Evolutionary conservation across 371 early-diverging fungal genomes (phyloP), one percentile per base, ranked within the genome.

Genomic region (Rhizopus delemar): DNA sequence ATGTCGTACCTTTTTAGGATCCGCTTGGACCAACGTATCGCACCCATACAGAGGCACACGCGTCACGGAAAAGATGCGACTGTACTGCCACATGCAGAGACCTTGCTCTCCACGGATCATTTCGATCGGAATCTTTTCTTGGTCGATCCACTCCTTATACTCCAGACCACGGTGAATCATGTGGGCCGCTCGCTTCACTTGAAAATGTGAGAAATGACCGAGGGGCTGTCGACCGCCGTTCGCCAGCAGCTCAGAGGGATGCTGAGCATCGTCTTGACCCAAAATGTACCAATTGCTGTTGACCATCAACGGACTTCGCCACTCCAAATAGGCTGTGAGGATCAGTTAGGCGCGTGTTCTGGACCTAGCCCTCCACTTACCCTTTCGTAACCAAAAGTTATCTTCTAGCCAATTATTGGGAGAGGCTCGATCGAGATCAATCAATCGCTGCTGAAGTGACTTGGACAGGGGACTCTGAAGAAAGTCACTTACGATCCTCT

Each of bases 271-370:
- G 59, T 91, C 89, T 13, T 63, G 68, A 58, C 85, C 77, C 36
- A 86, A 56, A 35, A 90, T 77, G 77, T 91, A 95, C 90, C 94
- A 95, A 78, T 95, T 96, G 56, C 90, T 87, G 76, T 96, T 94
- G 56, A 95, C 87, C 71, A 92, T 71, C 39, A 90, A 55, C 9
- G 95, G 91, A 29, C 91, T 95, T 28, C 96, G 85, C 92, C 93
- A 95, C 58, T 88, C 87, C 56, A 92, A 84, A 74, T 97, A 97
- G 3, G 94, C 96, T 63, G 82, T 82, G 31, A 22, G 22, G 22
- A 22, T 22, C 22, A 22, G 22, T 22, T 22, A 22, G 22, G 22
- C 0, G 22, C 22, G 22, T 22, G 22, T 22, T 22, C 22, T 22
- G 22, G 22, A 22, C 2, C 22, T 22, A 22, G 22, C 22, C 22